phyloP scores from a whole-genome alignment of 495 filamentous ascomycete species.

The Penicillium maclennaniae region DNA sequence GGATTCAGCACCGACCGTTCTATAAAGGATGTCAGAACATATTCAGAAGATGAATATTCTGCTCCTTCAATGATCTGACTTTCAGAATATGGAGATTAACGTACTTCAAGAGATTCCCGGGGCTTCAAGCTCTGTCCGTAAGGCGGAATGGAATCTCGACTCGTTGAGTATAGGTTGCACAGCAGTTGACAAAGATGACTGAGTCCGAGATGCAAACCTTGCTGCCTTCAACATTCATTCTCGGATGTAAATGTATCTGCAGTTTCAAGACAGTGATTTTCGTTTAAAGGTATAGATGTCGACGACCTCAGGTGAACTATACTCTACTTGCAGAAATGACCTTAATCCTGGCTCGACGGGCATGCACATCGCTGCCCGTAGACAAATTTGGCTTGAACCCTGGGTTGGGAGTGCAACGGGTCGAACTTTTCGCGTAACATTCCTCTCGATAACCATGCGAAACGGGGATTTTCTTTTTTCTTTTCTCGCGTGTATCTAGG shows the following conservation, averaged over 20 bases:
- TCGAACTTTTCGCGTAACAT: not conserved
- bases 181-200: conserved; percentile 8
- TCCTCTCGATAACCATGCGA: conserved; percentile 3
- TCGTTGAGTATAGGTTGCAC: conserved; percentile 18
- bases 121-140: no score
- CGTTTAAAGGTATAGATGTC: no score
- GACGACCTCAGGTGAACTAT: no score
- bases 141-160: conserved; percentile 1
- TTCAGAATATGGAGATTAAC: no score
- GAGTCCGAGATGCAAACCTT: conserved; percentile 4
- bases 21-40: not conserved
- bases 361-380: conserved; percentile 1
- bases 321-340: no score
- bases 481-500: not conserved
- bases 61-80: no score
- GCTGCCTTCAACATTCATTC: not conserved
- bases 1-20: not conserved
- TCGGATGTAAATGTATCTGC: no score
- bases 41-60: no score
- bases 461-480: conserved; percentile 2
- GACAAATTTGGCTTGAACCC: conserved; percentile 8
- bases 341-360: not conserved
- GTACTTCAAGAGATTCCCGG: no score
- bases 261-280: no score
- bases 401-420: conserved; percentile 19